Evolutionary conservation across 1,284 basidiomycete genomes (phyloP).

Genomic region (Schizophyllum commune): DNA sequence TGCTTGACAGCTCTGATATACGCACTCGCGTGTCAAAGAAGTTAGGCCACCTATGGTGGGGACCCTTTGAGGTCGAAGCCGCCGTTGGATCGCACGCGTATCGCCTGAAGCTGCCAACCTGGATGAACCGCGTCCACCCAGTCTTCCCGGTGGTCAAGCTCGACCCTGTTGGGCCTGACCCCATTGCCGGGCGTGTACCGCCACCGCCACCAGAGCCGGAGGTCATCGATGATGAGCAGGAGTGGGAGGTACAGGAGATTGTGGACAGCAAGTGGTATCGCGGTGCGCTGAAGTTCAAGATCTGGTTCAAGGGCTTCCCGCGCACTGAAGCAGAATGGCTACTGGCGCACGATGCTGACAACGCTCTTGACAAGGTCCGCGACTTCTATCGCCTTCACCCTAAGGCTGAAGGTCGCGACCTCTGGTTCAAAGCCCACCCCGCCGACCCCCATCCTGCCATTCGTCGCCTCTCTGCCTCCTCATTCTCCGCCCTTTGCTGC

Average conservation of each 20-base stretch:
- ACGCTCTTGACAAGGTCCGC: too few relatives aligned
- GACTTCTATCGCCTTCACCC: too few relatives aligned
- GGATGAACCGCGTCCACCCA: slow-evolving; percentile 2
- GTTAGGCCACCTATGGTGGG: slow-evolving; percentile 8
- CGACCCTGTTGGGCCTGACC: background rate
- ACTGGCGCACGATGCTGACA: too few relatives aligned
- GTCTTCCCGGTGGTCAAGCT: background rate
- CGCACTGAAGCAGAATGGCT: too few relatives aligned
- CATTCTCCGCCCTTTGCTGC: too few relatives aligned
- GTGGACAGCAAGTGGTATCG: too few relatives aligned
- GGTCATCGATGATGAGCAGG: background rate
- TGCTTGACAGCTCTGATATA: slow-evolving; percentile 8
- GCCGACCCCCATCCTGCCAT: too few relatives aligned
- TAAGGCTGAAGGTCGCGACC: too few relatives aligned
- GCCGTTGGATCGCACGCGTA: slow-evolving; percentile 4
- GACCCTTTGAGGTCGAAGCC: slow-evolving; percentile 12
- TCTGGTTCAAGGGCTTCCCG: too few relatives aligned
- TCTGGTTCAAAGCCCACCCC: too few relatives aligned
- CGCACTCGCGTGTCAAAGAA: slow-evolving; percentile 8
- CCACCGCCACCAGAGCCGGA: background rate
- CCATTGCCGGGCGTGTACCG: background rate
- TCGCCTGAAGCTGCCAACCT: slow-evolving; percentile 13
- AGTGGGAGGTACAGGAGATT: slow-evolving; percentile 1
- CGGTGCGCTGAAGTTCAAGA: too few relatives aligned
- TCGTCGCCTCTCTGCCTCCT: too few relatives aligned